These are phyloP conservation scores for Candida wancherniae DNA, from an alignment of 805 yeast genomes.

Conservation along the genomic window DNA sequence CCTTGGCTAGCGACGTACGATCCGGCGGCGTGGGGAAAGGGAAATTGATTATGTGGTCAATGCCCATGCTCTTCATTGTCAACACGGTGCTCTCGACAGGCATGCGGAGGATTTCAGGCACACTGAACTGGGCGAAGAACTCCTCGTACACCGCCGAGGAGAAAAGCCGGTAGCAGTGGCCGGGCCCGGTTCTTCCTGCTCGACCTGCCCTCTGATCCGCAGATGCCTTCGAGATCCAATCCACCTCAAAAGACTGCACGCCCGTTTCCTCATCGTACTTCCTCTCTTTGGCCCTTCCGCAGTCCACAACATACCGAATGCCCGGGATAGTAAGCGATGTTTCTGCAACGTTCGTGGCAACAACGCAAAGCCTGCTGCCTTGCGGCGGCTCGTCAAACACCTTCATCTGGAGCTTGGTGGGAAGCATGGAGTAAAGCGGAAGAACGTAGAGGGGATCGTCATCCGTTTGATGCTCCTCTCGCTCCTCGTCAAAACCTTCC, in stretches of 20 bases:
- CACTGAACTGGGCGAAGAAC: constrained; percentile 75
- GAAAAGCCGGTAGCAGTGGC: constrained; percentile 87
- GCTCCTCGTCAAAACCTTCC: constrained; percentile 66
- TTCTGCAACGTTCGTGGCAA: constrained; percentile 97
- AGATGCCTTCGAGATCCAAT: constrained; percentile 92
- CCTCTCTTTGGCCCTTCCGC: constrained; percentile 91
- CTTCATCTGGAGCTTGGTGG: constrained; percentile 93
- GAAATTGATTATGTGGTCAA: constrained; percentile 81
- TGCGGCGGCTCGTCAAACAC: constrained; percentile 83
- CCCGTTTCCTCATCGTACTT: constrained; percentile 77
- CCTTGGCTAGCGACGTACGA: constrained; percentile 50
- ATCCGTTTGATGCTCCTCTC: constrained; percentile 66
- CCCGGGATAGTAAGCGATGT: constrained; percentile 96
- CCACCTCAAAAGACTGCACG: constrained; percentile 86
- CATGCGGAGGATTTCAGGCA: constrained; percentile 90
- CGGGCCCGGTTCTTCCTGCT: constrained; percentile 99
- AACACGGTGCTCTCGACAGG: constrained; percentile 95
- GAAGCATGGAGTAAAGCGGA: constrained; percentile 87
- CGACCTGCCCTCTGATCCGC: constrained; percentile 95
- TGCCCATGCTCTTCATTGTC: constrained; percentile 96
- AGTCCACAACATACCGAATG: constrained; percentile 88
- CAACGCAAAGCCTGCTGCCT: constrained; percentile 83
- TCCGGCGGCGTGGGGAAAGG: constrained; percentile 97
- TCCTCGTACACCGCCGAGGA: constrained; percentile 92
- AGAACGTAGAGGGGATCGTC: constrained; percentile 82